Percentiles rank a stretch among this genome's conserved stretches.
Conservation (phyloP, 768 basidiomycete species). For the Auricularia cornea region DNA sequence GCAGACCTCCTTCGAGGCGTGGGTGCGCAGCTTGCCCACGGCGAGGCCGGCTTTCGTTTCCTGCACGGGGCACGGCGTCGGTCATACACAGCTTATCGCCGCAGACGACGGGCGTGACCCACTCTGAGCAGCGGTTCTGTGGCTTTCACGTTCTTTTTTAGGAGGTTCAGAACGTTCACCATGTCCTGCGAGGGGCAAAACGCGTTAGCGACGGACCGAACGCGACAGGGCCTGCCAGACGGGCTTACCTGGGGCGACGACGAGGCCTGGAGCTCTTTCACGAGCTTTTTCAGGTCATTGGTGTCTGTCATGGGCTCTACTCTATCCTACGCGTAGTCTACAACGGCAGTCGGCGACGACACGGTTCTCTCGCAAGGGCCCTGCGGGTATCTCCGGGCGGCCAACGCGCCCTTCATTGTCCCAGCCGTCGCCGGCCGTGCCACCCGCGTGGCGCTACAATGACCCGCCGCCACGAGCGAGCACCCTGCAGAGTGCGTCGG, state of each 20-base stretch:
- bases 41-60: slow-evolving; percentile 91
- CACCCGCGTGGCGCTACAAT: too few relatives aligned
- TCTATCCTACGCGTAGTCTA: not conserved
- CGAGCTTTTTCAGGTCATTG: slow-evolving; percentile 68
- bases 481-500: too few relatives aligned
- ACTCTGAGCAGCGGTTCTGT: slow-evolving; percentile 16
- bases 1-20: slow-evolving; percentile 61
- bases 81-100: not conserved
- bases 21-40: slow-evolving; percentile 78
- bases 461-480: too few relatives aligned
- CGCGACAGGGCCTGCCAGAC: slow-evolving; percentile 1
- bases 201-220: not conserved
- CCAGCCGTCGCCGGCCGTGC: too few relatives aligned
- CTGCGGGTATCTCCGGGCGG: too few relatives aligned
- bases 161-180: slow-evolving; percentile 3
- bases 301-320: slow-evolving; percentile 18
- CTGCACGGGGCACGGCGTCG: slow-evolving; percentile 29
- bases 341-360: not conserved
- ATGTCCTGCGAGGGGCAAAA: slow-evolving; percentile 6
- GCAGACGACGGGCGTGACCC: slow-evolving; percentile 1
- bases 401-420: too few relatives aligned
- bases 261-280: slow-evolving; percentile 66
- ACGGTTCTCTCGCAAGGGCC: too few relatives aligned
- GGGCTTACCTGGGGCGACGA: slow-evolving; percentile 45
- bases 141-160: slow-evolving; percentile 14